These are phyloP conservation scores for Plasmodium sp. DNA, from an alignment of 169 alveolate species.

Conservation along the genomic window DNA sequence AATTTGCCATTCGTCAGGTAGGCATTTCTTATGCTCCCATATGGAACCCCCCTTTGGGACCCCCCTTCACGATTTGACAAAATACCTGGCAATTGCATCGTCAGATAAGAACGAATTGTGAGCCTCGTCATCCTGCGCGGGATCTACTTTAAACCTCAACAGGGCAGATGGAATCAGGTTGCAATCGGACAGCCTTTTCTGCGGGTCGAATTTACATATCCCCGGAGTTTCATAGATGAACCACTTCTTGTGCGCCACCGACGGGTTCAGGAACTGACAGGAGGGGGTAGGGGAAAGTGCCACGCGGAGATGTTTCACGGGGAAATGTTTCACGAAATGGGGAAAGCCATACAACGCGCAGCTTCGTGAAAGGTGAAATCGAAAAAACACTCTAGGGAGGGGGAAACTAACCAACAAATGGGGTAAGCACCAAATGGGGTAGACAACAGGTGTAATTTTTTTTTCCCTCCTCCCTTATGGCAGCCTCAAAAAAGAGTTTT, in stretches of 20 bases:
- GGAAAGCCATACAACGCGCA: background rate
- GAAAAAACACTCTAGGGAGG: background rate
- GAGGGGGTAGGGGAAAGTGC: background rate
- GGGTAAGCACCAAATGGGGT: background rate
- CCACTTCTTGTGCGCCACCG: conserved; percentile 27
- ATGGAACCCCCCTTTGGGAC: background rate
- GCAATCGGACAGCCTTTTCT: conserved; percentile 43
- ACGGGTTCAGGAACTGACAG: conserved; percentile 28
- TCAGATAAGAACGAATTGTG: conserved; percentile 29
- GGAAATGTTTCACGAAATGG: background rate
- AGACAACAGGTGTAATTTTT: background rate
- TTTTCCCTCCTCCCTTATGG: background rate
- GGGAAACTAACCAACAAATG: background rate
- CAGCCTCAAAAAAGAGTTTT: background rate
- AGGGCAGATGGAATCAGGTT: conserved; percentile 40
- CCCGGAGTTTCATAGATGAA: conserved; percentile 71
- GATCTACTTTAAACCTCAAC: conserved; percentile 44
- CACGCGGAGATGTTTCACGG: background rate
- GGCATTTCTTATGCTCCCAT: background rate
- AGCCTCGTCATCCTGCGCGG: background rate
- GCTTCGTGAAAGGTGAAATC: background rate
- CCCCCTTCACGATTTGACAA: conserved; percentile 4
- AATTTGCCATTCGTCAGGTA: background rate
- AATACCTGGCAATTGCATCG: conserved; percentile 35
- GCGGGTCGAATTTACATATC: conserved; percentile 53